Evolutionary conservation across 1,139 yeast species (phyloP).

Genomic region (Oligophagozyma castellii): DNA sequence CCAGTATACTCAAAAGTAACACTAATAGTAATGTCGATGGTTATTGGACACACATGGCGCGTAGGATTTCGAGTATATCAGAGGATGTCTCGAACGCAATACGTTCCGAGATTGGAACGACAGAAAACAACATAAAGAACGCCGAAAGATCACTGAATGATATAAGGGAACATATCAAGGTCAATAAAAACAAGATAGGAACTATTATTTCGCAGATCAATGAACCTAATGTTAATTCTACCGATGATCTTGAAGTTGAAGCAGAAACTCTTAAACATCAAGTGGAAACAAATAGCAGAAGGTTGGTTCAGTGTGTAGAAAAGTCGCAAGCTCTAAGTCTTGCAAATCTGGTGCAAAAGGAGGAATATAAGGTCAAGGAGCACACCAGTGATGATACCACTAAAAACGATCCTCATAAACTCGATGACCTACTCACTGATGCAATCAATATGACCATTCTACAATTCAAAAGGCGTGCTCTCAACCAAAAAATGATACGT

Average conservation of each 20-base stretch:
- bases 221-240: not conserved
- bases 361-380: slow-evolving; percentile 5
- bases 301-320: slow-evolving; percentile 20
- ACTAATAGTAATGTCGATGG: too few species aligned
- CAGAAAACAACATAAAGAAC: not conserved
- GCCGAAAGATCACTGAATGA: not conserved
- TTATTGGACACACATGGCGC: too few species aligned
- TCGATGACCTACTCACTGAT: slow-evolving; percentile 13
- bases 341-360: slow-evolving; percentile 39
- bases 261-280: not conserved
- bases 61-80: not conserved
- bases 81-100: not conserved
- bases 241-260: slow-evolving; percentile 1
- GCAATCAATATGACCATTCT: slow-evolving; percentile 36
- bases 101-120: not conserved
- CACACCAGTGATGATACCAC: not conserved
- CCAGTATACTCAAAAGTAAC: not conserved
- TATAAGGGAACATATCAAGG: not conserved
- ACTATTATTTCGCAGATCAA: not conserved
- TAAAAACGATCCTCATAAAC: not conserved
- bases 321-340: slow-evolving; percentile 48
- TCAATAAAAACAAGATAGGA: not conserved
- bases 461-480: slow-evolving; percentile 37
- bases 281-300: slow-evolving; percentile 4
- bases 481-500: slow-evolving; percentile 29